These are phyloP conservation scores for Alternaria sp. DNA, from an alignment of 2,329 filamentous ascomycete species.

Conservation along the genomic window DNA sequence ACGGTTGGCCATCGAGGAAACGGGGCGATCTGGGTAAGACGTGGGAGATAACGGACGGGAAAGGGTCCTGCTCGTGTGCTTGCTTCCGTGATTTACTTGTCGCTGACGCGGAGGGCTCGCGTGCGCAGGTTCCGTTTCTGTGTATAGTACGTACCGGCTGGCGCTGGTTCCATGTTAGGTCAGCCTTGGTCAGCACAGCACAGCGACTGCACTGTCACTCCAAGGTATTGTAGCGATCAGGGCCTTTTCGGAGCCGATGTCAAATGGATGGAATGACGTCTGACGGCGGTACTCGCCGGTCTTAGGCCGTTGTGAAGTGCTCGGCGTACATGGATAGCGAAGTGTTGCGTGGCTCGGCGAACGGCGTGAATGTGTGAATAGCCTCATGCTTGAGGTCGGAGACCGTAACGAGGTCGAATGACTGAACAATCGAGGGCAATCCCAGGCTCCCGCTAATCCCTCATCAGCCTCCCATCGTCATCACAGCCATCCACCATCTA, in stretches of 20 bases:
- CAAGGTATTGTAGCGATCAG: slow-evolving; percentile 6
- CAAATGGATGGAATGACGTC: not conserved
- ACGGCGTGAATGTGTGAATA: slow-evolving; percentile 5
- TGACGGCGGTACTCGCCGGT: slow-evolving; percentile 5
- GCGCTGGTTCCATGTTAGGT: slow-evolving; percentile 1
- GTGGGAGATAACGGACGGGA: slow-evolving; percentile 13
- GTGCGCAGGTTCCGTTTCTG: slow-evolving; percentile 18
- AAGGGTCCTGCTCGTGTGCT: slow-evolving; percentile 37
- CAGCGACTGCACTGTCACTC: slow-evolving; percentile 18
- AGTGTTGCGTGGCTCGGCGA: slow-evolving; percentile 8
- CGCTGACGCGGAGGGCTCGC: slow-evolving; percentile 29
- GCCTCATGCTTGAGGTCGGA: slow-evolving; percentile 5
- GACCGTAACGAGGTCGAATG: not conserved
- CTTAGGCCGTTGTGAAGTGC: not conserved
- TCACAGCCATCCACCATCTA: not conserved
- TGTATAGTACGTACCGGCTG: not conserved
- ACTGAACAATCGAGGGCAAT: not conserved
- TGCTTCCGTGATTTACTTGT: slow-evolving; percentile 4
- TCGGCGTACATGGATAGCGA: not conserved
- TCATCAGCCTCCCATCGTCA: not conserved
- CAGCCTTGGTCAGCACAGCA: slow-evolving; percentile 19
- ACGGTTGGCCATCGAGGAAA: slow-evolving; percentile 15
- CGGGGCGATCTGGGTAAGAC: slow-evolving; percentile 17
- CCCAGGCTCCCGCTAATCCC: not conserved
- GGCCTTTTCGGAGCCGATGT: not conserved